These are phyloP conservation scores for Phlyctochytrium bullatum DNA, from an alignment of 192 early-diverging fungal species.

Conservation along the genomic window DNA sequence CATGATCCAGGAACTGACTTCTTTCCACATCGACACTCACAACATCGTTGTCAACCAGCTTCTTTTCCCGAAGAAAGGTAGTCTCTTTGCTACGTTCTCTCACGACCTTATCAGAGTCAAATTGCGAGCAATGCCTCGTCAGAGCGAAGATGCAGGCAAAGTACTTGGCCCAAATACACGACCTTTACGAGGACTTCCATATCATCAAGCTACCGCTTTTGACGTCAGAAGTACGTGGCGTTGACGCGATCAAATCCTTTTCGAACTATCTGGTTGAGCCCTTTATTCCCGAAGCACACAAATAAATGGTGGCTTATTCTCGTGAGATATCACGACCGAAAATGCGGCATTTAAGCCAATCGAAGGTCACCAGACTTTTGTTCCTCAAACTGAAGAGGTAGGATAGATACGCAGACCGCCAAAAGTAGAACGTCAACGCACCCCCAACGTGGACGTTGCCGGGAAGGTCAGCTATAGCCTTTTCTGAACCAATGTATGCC, in stretches of 20 bases:
- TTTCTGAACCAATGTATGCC: slow-evolving; percentile 91
- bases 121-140: slow-evolving; percentile 73
- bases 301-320: slow-evolving; percentile 67
- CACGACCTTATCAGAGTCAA: slow-evolving; percentile 33
- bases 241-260: slow-evolving; percentile 88
- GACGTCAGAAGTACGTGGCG: slow-evolving; percentile 95
- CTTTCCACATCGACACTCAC: slow-evolving; percentile 97
- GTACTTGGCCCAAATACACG: slow-evolving; percentile 97
- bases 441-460: slow-evolving; percentile 46
- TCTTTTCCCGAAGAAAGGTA: slow-evolving; percentile 86
- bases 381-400: slow-evolving; percentile 85
- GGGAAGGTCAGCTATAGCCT: slow-evolving; percentile 93
- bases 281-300: slow-evolving; percentile 30
- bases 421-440: slow-evolving; percentile 49
- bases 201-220: slow-evolving; percentile 90
- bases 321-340: slow-evolving; percentile 91
- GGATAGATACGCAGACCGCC: slow-evolving; percentile 50
- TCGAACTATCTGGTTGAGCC: slow-evolving; percentile 89
- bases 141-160: slow-evolving; percentile 98
- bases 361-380: slow-evolving; percentile 73
- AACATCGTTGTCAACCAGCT: slow-evolving; percentile 99
- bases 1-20: slow-evolving; percentile 98
- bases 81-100: neutral
- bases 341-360: slow-evolving; percentile 87
- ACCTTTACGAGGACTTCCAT: slow-evolving; percentile 99